Percentiles rank a stretch among this genome's conserved stretches.
These are phyloP conservation scores for Agastache rugosa DNA, from an alignment of 257 asterid species.

Conservation along the genomic window DNA sequence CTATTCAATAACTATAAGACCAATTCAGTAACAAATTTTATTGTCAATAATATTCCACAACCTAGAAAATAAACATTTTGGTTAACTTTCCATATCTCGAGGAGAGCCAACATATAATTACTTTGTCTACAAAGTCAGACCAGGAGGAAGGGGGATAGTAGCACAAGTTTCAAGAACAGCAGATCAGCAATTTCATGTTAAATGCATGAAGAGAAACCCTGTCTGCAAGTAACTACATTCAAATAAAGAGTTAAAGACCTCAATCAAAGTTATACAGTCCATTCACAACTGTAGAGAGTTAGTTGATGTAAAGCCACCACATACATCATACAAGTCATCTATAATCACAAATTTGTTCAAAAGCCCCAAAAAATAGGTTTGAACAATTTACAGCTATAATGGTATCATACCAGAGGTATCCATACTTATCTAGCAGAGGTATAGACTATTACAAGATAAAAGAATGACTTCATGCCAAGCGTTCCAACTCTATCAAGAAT, in stretches of 20 bases:
- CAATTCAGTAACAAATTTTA: constrained; percentile 1
- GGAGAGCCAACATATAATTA: neutral
- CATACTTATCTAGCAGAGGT: neutral
- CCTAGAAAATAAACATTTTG: neutral
- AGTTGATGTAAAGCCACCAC: constrained; percentile 19
- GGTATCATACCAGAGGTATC: neutral
- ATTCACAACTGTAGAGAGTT: constrained; percentile 6
- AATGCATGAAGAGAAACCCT: constrained; percentile 5
- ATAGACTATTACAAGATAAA: constrained; percentile 12
- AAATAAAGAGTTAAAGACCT: neutral
- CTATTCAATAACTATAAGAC: neutral
- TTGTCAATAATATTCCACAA: neutral
- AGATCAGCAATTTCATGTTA: constrained; percentile 28
- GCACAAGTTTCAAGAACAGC: constrained; percentile 27
- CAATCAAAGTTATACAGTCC: constrained; percentile 8
- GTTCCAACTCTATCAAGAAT: constrained; percentile 18
- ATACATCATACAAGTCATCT: constrained; percentile 17
- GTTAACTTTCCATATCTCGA: neutral
- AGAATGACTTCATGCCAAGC: constrained; percentile 7
- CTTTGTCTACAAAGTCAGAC: constrained; percentile 10
- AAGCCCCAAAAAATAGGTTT: neutral
- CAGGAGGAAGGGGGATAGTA: constrained; percentile 24
- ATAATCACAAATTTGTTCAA: constrained; percentile 21
- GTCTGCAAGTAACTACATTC: constrained; percentile 19
- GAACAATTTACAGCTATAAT: neutral